Percentiles rank a stretch among this genome's conserved stretches.
These are phyloP conservation scores for Coemansia sp. DNA, from an alignment of 192 early-diverging fungal species.

Conservation along the genomic window DNA sequence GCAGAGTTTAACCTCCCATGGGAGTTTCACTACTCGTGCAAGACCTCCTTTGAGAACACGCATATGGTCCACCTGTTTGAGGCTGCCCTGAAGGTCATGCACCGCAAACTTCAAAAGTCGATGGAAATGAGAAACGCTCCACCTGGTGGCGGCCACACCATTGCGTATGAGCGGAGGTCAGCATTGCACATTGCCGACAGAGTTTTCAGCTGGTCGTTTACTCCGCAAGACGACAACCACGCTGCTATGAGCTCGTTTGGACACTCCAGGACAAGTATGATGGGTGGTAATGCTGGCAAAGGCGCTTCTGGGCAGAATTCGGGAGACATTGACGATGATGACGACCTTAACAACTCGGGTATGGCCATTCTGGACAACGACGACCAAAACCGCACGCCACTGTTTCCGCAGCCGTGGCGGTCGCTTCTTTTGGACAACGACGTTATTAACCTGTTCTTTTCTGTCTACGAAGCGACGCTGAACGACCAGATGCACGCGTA, in stretches of 20 bases:
- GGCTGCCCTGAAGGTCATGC: conserved; percentile 48
- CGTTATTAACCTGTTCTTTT: conserved; percentile 48
- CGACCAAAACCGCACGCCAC: conserved; percentile 36
- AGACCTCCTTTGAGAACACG: conserved; percentile 42
- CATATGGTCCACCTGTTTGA: conserved; percentile 47
- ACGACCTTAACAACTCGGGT: conserved; percentile 23
- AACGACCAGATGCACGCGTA: conserved; percentile 52
- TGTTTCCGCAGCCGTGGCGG: conserved; percentile 46
- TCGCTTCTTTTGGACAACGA: conserved; percentile 43
- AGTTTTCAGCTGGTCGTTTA: conserved; percentile 45
- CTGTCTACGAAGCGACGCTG: conserved; percentile 45
- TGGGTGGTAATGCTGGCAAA: not conserved
- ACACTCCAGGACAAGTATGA: not conserved
- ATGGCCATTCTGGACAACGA: conserved; percentile 30
- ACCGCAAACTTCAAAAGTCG: conserved; percentile 46
- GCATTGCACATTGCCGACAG: conserved; percentile 49
- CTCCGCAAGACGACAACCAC: conserved; percentile 28
- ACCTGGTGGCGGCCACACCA: conserved; percentile 21
- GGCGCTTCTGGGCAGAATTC: not conserved
- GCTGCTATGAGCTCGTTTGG: conserved; percentile 43
- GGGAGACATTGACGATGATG: conserved; percentile 10
- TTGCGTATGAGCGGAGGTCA: conserved; percentile 50
- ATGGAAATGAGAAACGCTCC: conserved; percentile 11
- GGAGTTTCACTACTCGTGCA: conserved; percentile 56
- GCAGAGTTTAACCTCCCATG: conserved; percentile 51